These are phyloP conservation scores for Umbilicus rupestris DNA, from an alignment of 164 flowering plant genomes.

Conservation along the genomic window DNA sequence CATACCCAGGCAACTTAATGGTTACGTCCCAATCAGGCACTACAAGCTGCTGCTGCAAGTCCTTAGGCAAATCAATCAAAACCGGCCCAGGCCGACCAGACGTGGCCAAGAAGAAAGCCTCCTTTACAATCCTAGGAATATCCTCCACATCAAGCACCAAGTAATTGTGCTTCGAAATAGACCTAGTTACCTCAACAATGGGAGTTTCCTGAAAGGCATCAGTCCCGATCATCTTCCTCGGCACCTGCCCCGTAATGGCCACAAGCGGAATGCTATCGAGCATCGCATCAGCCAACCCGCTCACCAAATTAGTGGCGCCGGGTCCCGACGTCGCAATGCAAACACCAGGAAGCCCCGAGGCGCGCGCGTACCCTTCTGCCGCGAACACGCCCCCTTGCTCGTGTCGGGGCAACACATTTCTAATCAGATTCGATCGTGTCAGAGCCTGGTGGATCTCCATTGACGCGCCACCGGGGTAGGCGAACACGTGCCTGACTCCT, in stretches of 20 bases:
- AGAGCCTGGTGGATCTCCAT: slow-evolving; percentile 75
- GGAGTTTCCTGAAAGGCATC: slow-evolving; percentile 70
- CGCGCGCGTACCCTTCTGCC: slow-evolving; percentile 63
- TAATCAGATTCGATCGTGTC: slow-evolving; percentile 39
- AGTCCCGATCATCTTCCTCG: slow-evolving; percentile 61
- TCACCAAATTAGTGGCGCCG: slow-evolving; percentile 64
- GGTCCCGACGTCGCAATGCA: slow-evolving; percentile 80
- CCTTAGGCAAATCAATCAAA: slow-evolving; percentile 59
- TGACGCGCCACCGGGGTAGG: slow-evolving; percentile 67
- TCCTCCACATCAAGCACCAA: slow-evolving; percentile 53
- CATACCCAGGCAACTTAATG: slow-evolving; percentile 36
- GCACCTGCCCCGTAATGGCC: slow-evolving; percentile 67
- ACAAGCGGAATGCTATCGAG: slow-evolving; percentile 55
- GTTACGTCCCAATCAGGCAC: slow-evolving; percentile 46
- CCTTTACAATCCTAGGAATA: slow-evolving; percentile 42
- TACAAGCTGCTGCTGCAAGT: slow-evolving; percentile 46
- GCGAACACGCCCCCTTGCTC: slow-evolving; percentile 67
- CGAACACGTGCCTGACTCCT: slow-evolving; percentile 48
- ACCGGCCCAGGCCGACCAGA: slow-evolving; percentile 66
- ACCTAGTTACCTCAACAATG: slow-evolving; percentile 56
- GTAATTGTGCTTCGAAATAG: slow-evolving; percentile 66
- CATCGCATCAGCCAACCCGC: slow-evolving; percentile 63
- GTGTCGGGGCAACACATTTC: slow-evolving; percentile 51
- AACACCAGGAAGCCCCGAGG: slow-evolving; percentile 49
- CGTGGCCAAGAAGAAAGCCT: slow-evolving; percentile 44